Evolutionary conservation across 768 basidiomycete species (phyloP).

Genomic region (Pleurotus eryngii): DNA sequence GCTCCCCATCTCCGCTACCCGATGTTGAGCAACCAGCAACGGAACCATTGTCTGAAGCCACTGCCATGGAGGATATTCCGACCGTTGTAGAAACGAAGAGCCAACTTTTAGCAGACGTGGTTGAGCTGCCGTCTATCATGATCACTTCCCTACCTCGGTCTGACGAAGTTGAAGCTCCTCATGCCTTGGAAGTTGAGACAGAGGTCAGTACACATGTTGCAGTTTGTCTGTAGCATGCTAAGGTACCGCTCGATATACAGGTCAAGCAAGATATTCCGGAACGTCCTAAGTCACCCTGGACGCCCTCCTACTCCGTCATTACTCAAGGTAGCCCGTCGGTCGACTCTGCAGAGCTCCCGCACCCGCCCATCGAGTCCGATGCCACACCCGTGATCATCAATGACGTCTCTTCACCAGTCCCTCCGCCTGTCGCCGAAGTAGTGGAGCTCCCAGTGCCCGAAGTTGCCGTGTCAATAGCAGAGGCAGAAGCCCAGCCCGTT

Average conservation of each 20-base stretch:
- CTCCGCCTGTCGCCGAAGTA: too few relatives aligned
- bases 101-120: too few relatives aligned
- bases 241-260: neutral
- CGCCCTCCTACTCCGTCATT: constrained; percentile 20
- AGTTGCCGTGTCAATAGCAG: too few relatives aligned
- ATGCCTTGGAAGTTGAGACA: neutral
- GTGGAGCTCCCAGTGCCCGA: too few relatives aligned
- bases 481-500: too few relatives aligned
- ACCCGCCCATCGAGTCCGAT: too few relatives aligned
- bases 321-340: constrained; percentile 14
- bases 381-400: too few relatives aligned
- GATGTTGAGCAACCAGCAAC: neutral
- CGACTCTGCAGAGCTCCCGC: constrained; percentile 12
- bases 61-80: neutral
- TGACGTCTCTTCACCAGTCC: too few relatives aligned
- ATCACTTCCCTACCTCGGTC: too few relatives aligned
- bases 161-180: neutral
- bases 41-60: neutral
- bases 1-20: constrained; percentile 11
- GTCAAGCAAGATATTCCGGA: neutral
- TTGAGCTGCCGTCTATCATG: too few relatives aligned
- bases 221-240: neutral
- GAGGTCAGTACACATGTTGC: neutral
- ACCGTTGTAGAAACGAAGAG: neutral
- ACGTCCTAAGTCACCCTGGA: constrained; percentile 13